phyloP scores from a whole-genome alignment of 495 filamentous ascomycete species.

The Aspergillus homomorphus region DNA sequence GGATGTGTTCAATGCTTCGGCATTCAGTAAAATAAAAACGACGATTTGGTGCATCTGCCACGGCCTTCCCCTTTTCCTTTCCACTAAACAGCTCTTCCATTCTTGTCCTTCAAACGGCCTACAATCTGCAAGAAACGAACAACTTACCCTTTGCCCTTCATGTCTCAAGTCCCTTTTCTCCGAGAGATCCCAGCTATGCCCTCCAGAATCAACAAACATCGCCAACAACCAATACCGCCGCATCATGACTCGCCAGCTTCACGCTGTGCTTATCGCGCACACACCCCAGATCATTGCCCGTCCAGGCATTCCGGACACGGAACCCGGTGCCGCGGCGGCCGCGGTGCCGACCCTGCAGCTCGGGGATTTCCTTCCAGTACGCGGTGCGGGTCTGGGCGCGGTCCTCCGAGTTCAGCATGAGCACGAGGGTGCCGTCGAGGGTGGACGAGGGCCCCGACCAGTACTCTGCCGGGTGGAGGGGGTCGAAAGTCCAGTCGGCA shows the following conservation, averaged over 20 bases:
- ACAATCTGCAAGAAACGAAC: no score
- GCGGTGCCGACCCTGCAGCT: conserved; percentile 30
- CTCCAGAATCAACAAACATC: conserved; percentile 24
- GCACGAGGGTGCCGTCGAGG: conserved; percentile 45
- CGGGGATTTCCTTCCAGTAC: conserved; percentile 52
- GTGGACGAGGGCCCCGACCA: conserved; percentile 54
- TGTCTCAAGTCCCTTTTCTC: no score
- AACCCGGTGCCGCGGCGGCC: conserved; percentile 32
- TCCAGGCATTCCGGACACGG: conserved; percentile 54
- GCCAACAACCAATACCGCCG: conserved; percentile 42
- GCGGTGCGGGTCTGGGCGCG: conserved; percentile 38
- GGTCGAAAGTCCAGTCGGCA: conserved; percentile 59
- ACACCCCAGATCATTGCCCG: conserved; percentile 48
- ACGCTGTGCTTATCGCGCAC: conserved; percentile 33
- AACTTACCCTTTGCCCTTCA: no score
- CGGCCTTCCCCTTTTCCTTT: no score
- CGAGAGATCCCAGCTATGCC: not conserved
- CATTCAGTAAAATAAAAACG: not conserved
- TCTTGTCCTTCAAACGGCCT: no score
- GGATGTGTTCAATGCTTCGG: not conserved
- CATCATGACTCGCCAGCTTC: conserved; percentile 48
- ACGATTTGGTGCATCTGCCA: not conserved
- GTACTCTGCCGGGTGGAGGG: conserved; percentile 57
- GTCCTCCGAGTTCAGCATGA: conserved; percentile 51
- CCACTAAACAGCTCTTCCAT: no score